Base-by-base conservation (phyloP, 139 green algal genomes). In the Tetradesmus obliquus region DNA sequence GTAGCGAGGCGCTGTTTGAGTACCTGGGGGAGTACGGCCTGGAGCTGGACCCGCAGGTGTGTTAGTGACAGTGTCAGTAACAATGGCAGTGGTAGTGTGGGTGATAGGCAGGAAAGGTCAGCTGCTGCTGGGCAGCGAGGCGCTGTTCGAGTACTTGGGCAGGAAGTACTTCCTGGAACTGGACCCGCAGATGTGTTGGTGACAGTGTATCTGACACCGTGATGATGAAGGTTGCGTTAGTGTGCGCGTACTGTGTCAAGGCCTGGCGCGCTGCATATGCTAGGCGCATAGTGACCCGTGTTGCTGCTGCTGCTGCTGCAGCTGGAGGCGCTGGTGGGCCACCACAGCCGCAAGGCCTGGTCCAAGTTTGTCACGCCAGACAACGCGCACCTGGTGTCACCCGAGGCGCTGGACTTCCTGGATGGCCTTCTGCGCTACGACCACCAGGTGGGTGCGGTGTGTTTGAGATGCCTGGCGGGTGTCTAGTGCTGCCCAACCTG, bases 331-430 rank as follows among this genome's bases (percentile, higher is more conserved):
- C 93, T 99, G 80, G 94, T 99, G 71, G 97, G 97, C 62, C 94
- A 94, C 9, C 97, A 99, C 93, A 94, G 72, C 15, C 91, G 96
- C 55, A 99, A 99, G 93, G 95, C 98, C 12, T 99, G 98, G 98
- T 97, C 93, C 83, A 98, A 99, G 94, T 99, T 99, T 89, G 93
- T 99, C 55, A 99, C 92, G 51, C 57, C 90, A 1, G 98, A 99
- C 15, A 99, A 99, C 94, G 94, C 97, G 92, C 98, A 99, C 95
- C 95, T 99, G 82, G 98, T 99, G 58, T 96, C 96, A 0, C 94
- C 96, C 4, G 98, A 99, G 89, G 96, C 96, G 10, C 95, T 99
- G 12, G 98, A 99, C 93, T 99, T 99, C 91, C 93, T 99, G 71
- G 98, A 99, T 94, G 97, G 98, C 90, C 93, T 99, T 86, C 95